Percentiles rank a stretch among this genome's conserved stretches.
These are phyloP conservation scores for Immersiella caudata DNA, from an alignment of 495 filamentous ascomycete species.

Conservation along the genomic window DNA sequence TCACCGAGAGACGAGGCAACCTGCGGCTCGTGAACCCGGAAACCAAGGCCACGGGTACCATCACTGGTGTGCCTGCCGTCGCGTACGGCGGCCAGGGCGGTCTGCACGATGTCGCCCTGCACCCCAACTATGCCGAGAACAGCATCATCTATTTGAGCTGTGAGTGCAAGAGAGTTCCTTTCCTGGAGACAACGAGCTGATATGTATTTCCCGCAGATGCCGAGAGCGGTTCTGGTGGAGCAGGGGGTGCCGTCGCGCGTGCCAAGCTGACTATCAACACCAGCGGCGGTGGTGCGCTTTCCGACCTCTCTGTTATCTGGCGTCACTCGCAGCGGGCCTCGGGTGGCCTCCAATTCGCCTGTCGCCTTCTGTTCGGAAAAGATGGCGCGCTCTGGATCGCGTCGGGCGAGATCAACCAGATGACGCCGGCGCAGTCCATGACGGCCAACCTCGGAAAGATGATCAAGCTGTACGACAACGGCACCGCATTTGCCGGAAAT, in stretches of 20 bases:
- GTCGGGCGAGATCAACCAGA: slow-evolving; percentile 42
- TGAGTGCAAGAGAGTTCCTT: no score
- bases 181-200: no score
- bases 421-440: slow-evolving; percentile 39
- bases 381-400: slow-evolving; percentile 42
- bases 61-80: slow-evolving; percentile 41
- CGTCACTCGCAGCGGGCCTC: slow-evolving; percentile 38
- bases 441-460: slow-evolving; percentile 43
- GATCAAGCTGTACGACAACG: slow-evolving; percentile 41
- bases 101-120: slow-evolving; percentile 41
- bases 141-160: slow-evolving; percentile 40
- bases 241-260: slow-evolving; percentile 40
- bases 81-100: slow-evolving; percentile 42
- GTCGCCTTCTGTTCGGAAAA: slow-evolving; percentile 37
- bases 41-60: slow-evolving; percentile 37
- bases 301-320: slow-evolving; percentile 40
- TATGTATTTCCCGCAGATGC: slow-evolving; percentile 20
- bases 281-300: slow-evolving; percentile 40
- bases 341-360: slow-evolving; percentile 39
- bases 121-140: slow-evolving; percentile 41
- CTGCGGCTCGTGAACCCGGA: slow-evolving; percentile 38
- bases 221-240: slow-evolving; percentile 35
- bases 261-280: slow-evolving; percentile 38
- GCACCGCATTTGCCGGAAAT: slow-evolving; percentile 38
- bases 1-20: slow-evolving; percentile 41